Base-by-base conservation (phyloP, 2,329 filamentous ascomycete species). In the Fusarium pseudonygamai region DNA sequence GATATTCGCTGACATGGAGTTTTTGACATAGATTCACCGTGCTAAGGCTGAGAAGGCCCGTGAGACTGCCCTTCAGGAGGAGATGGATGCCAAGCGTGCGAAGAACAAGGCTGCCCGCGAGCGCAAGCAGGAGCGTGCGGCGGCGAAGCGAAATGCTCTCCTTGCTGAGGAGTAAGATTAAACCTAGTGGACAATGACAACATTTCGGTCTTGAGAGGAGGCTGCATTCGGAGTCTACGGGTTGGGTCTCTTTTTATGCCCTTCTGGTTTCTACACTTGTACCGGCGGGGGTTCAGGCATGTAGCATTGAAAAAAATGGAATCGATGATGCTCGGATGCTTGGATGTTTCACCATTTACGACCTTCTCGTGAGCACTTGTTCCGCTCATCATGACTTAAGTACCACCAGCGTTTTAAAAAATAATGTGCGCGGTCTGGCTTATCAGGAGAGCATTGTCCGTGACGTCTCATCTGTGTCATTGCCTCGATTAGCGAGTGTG, bases 51-150 rank as follows among this genome's bases (percentile, higher is more conserved):
- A 99, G 94, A 97, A 97, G 90, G 91, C 91, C 78, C 96, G 96
- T 87, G 96, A 98, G 93, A 92, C 92, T 88, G 87, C 92, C 83
- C 91, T 99, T 87, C 96, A 97, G 93, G 95, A 98, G 85, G 95
- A 98, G 90, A 99, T 99, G 96, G 96, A 98, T 85, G 94, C 93
- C 90, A 98, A 97, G 93, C 95, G 96, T 89, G 94, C 95, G 86
- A 98, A 97, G 95, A 98, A 95, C 92, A 98, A 98, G 95, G 96
- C 96, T 84, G 96, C 96, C 82, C 95, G 96, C 88, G 96, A 98
- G 93, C 93, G 96, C 90, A 96, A 96, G 92, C 87, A 92, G 87
- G 94, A 97, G 90, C 93, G 97, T 87, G 90, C 93, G 85, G 86
- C 89, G 84, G 92, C 93, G 86, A 99, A 99, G 96, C 92, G 95